Percentiles rank a stretch among this genome's conserved stretches.
phyloP scores from a whole-genome alignment of 2,329 filamentous ascomycete species.

The Fusarium piperis region DNA sequence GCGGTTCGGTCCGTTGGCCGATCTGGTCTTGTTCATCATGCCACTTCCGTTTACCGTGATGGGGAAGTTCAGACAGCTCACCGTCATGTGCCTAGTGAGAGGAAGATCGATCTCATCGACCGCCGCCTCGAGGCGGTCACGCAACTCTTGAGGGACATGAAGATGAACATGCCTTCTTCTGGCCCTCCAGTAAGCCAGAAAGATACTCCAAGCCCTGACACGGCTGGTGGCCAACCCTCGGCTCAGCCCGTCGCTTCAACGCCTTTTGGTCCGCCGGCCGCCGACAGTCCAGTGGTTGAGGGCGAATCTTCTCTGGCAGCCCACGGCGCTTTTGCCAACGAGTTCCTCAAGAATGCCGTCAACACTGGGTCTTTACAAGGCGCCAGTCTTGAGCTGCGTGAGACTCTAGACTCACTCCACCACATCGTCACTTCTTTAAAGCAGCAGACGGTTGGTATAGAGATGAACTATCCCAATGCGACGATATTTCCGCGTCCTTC shows the following conservation, averaged over 20 bases:
- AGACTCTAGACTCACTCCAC: slow-evolving; percentile 48
- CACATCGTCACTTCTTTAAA: slow-evolving; percentile 41
- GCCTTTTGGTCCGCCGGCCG: slow-evolving; percentile 26
- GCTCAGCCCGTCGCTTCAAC: slow-evolving; percentile 25
- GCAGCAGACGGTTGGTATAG: slow-evolving; percentile 35
- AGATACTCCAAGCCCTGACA: slow-evolving; percentile 25
- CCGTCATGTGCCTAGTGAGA: slow-evolving; percentile 41
- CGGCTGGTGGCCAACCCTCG: slow-evolving; percentile 23
- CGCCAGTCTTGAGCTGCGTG: slow-evolving; percentile 46
- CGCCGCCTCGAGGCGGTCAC: slow-evolving; percentile 48
- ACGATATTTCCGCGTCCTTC: slow-evolving; percentile 31
- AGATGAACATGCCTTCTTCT: slow-evolving; percentile 34
- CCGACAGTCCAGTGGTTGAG: slow-evolving; percentile 50
- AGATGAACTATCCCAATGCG: slow-evolving; percentile 39
- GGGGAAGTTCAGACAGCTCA: background rate
- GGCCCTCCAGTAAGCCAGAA: slow-evolving; percentile 11
- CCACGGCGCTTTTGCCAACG: slow-evolving; percentile 57
- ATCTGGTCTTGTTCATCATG: background rate
- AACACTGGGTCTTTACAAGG: slow-evolving; percentile 41
- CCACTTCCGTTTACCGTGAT: background rate
- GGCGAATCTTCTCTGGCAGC: slow-evolving; percentile 58
- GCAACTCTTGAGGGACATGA: slow-evolving; percentile 47
- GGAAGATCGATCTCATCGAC: slow-evolving; percentile 52
- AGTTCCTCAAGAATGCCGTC: slow-evolving; percentile 54
- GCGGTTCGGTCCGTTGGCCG: background rate